Evolutionary conservation across 805 yeast species (phyloP).

Genomic region (Scheffersomyces amazonensis): DNA sequence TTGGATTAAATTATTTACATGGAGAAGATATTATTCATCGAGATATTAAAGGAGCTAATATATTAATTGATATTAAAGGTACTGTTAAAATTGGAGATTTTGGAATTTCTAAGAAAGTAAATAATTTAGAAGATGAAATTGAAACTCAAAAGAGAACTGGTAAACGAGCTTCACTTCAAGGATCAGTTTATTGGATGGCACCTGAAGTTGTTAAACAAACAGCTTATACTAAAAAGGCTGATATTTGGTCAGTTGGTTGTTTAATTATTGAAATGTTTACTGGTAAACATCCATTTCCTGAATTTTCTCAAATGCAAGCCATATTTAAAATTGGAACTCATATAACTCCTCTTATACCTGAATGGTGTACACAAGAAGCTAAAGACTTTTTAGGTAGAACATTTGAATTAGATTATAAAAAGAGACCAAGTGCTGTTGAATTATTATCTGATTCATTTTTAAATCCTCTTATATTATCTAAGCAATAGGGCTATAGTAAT

Average conservation of each 20-base stretch:
- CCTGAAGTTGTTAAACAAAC: constrained; percentile 97
- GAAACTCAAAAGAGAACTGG: constrained; percentile 28
- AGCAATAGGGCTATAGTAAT: constrained; percentile 16
- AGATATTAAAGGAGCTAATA: constrained; percentile 87
- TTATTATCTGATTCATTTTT: constrained; percentile 65
- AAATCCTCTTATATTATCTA: constrained; percentile 45
- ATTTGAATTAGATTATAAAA: constrained; percentile 70
- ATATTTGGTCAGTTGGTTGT: constrained; percentile 97
- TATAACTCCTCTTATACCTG: constrained; percentile 76
- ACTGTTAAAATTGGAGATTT: constrained; percentile 83
- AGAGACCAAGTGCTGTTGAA: constrained; percentile 72
- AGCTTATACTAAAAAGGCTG: constrained; percentile 88
- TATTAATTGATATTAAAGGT: constrained; percentile 75
- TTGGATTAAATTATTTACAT: constrained; percentile 74
- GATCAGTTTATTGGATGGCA: constrained; percentile 98
- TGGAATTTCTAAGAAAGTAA: constrained; percentile 62
- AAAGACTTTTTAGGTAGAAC: constrained; percentile 62
- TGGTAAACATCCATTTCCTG: constrained; percentile 94
- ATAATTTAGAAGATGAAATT: constrained; percentile 20
- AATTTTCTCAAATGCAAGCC: constrained; percentile 95
- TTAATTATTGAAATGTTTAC: constrained; percentile 92
- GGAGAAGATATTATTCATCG: constrained; percentile 76
- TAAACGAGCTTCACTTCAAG: constrained; percentile 80
- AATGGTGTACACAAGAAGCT: constrained; percentile 66
- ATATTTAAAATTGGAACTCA: constrained; percentile 90